phyloP scores from a whole-genome alignment of 306 rosid genomes.

The Argentina anserina region DNA sequence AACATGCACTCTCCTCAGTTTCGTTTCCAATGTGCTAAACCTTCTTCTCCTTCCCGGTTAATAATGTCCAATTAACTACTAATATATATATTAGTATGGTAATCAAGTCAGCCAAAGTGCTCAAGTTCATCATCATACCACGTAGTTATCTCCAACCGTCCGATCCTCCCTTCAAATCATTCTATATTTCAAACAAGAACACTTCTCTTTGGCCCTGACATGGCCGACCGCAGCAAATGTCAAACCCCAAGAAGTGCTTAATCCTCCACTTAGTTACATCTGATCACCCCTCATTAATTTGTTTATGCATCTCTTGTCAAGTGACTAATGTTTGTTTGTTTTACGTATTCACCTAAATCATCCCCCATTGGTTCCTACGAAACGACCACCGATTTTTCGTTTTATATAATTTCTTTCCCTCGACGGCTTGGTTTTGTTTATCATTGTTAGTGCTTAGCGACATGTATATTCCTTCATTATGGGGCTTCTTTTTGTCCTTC shows the following conservation, averaged over 20 bases:
- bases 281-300: too few species aligned
- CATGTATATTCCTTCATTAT: not conserved
- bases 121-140: not conserved
- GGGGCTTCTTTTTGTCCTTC: conserved; percentile 11
- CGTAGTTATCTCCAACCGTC: conserved; percentile 35
- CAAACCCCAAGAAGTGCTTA: not conserved
- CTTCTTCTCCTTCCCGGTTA: not conserved
- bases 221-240: conserved; percentile 8
- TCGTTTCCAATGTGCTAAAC: not conserved
- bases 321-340: not conserved
- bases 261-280: not conserved
- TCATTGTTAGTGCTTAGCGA: conserved; percentile 18
- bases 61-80: not conserved
- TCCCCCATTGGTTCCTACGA: not conserved
- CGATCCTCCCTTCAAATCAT: conserved; percentile 19
- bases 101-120: conserved; percentile 7
- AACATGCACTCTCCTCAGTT: not conserved
- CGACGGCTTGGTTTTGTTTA: not conserved
- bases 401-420: not conserved
- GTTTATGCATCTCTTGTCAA: not conserved
- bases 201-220: not conserved
- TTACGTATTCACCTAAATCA: not conserved
- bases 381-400: not conserved
- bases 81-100: not conserved
- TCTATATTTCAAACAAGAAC: too few species aligned